Base-by-base conservation (phyloP, 2,329 filamentous ascomycete genomes). In the Decorospora gaudefroyi region DNA sequence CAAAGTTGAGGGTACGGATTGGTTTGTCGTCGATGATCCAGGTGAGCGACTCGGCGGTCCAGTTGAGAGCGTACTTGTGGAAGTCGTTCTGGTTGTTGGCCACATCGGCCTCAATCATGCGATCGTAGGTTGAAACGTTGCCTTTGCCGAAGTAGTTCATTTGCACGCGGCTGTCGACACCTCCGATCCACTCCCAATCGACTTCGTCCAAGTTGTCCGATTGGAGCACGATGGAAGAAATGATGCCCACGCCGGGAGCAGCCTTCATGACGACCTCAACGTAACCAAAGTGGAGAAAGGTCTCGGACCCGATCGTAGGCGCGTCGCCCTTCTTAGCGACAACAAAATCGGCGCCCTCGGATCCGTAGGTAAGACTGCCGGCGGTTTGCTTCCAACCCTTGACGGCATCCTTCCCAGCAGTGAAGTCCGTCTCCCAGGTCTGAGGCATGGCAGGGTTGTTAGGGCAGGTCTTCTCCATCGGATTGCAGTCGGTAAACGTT, bases 151-250 rank as follows among this genome's bases (percentile, higher is more conserved):
- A 88, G 72, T 86, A 92, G 74, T 92, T 91, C 56, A 82, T 85
- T 58, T 87, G 78, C 6, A 81, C 86, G 22, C 78, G 72, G 11
- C 76, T 81, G 42, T 74, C 71, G 62, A 88, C 85, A 43, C 78
- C 78, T 31, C 88, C 88, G 46, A 90, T 78, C 63, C 88, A 87
- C 65, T 93, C 88, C 75, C 88, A 92, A 65, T 96, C 90, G 27
- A 95, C 84, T 72, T 95, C 89, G 67, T 95, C 90, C 10, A 92
- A 78, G 59, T 90, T 85, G 57, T 93, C 86, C 36, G 87, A 92
- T 55, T 93, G 78, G 69, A 92, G 79, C 66, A 95, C 91, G 62
- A 95, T 85, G 50, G 87, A 81, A 62, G 85, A 90, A 59, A 96
- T 82, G 51, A 96, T 85, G 37, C 90, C 90, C 6, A 74, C 74